Evolutionary conservation across 306 rosid genomes (phyloP), one percentile per base, ranked within the genome.

Genomic region (Senna tora): DNA sequence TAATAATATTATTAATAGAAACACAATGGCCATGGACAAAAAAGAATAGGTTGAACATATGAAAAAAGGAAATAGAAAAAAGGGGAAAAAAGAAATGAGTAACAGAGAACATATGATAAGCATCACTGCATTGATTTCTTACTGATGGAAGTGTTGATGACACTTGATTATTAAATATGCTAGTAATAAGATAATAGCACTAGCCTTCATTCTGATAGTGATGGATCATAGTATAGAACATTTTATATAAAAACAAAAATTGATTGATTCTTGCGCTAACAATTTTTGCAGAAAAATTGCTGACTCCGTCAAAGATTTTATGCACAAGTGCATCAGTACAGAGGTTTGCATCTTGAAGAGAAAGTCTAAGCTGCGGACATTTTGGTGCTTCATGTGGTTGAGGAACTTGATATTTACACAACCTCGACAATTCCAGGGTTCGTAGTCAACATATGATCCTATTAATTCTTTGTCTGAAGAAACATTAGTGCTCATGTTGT

Each of bases 271-370:
- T 9, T 73, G 32, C 77, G 5, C 80, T 73, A 45, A 32, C 42
- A 52, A 68, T 76, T 69, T 20, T 56, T 73, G 84, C 53, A 39
- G 51, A 55, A 13, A 65, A 57, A 74, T 63, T 59, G 77, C 71
- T 73, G 87, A 73, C 60, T 68, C 59, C 82, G 61, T 65, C 74
- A 46, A 67, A 74, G 80, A 79, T 39, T 33, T 50, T 33, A 21
- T 55, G 49, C 61, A 46, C 66, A 72, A 45, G 60, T 38, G 54
- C 72, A 62, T 55, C 32, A 65, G 55, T 83, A 69, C 64, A 72
- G 75, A 68, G 72, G 64, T 80, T 69, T 39, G 43, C 39, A 57
- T 72, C 52, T 49, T 71, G 38, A 15, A 41, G 21, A 33, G 66
- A 47, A 75, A 53, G 79, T 58, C 62, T 25, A 58, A 10, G 74